These are phyloP conservation scores for Arthrobotrys conoides DNA, from an alignment of 2,329 filamentous ascomycete genomes.

Conservation along the genomic window DNA sequence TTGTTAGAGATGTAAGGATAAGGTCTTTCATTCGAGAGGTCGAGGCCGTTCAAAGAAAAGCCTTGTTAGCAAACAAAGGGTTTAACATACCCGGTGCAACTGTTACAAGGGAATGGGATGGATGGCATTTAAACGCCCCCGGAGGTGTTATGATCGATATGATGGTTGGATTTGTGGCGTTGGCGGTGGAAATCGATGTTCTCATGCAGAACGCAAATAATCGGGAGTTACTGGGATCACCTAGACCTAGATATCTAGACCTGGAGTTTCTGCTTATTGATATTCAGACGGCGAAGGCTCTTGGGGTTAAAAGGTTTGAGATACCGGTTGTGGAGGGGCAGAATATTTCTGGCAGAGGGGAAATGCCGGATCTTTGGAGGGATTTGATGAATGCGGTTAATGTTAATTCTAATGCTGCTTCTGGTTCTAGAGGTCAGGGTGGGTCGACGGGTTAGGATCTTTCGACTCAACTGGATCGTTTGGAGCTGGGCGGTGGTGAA, in stretches of 20 bases:
- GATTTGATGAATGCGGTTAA: background rate
- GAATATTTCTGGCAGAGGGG: background rate
- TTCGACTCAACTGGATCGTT: background rate
- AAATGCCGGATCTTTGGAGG: background rate
- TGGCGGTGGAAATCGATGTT: slow-evolving; percentile 6
- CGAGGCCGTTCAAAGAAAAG: background rate
- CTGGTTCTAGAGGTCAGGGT: background rate
- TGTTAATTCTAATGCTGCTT: too few relatives aligned
- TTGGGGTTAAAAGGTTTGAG: background rate
- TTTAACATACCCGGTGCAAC: background rate
- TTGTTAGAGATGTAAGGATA: background rate
- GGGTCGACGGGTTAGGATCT: background rate
- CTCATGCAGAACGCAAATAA: background rate
- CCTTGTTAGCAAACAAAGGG: background rate
- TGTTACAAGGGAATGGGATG: background rate
- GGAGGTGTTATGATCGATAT: background rate
- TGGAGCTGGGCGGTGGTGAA: background rate
- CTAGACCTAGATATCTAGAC: background rate
- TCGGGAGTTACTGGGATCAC: background rate
- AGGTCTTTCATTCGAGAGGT: background rate
- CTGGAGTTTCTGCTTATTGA: background rate
- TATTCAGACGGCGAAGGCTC: too few relatives aligned
- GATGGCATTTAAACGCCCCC: slow-evolving; percentile 7
- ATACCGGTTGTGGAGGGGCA: background rate
- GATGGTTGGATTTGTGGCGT: slow-evolving; percentile 5